Evolutionary conservation across 2,329 filamentous ascomycete species (phyloP).

Genomic region (Ceratocystis cacaofunesta): DNA sequence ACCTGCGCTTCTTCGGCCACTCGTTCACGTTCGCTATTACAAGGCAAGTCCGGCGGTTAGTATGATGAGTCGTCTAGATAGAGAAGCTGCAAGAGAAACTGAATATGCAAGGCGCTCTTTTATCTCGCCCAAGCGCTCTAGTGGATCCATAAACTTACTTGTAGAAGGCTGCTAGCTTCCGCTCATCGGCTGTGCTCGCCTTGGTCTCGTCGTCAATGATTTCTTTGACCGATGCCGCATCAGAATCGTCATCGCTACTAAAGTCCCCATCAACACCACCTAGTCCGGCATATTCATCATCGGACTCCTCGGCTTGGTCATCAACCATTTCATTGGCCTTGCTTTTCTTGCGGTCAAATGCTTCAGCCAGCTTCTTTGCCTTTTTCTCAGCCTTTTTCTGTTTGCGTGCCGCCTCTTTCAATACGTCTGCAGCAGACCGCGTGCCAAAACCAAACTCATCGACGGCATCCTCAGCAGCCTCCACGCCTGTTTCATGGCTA

Average conservation of each 20-base stretch:
- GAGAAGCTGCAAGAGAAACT: too few species aligned
- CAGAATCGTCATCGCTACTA: conserved; percentile 48
- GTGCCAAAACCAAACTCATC: conserved; percentile 27
- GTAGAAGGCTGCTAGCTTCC: conserved; percentile 70
- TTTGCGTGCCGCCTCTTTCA: conserved; percentile 48
- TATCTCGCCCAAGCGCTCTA: too few species aligned
- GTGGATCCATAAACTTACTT: conserved; percentile 48
- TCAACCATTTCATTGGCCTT: conserved; percentile 76
- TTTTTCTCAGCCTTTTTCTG: conserved; percentile 29
- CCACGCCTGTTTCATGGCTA: conserved; percentile 26
- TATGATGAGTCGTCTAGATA: too few species aligned
- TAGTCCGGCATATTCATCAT: conserved; percentile 92
- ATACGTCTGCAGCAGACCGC: conserved; percentile 47
- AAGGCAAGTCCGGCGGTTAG: too few species aligned
- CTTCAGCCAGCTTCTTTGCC: conserved; percentile 25
- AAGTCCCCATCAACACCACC: conserved; percentile 84
- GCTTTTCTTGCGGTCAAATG: conserved; percentile 74
- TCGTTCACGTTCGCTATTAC: conserved; percentile 57
- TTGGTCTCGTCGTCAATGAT: conserved; percentile 64
- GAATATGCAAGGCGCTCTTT: too few species aligned
- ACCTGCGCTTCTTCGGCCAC: conserved; percentile 73
- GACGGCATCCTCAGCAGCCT: conserved; percentile 20
- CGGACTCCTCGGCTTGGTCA: conserved; percentile 91
- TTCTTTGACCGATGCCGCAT: conserved; percentile 55
- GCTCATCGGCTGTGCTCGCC: conserved; percentile 49